Base-by-base conservation (phyloP, 257 asterid species). In the Ocimum tenuiflorum region DNA sequence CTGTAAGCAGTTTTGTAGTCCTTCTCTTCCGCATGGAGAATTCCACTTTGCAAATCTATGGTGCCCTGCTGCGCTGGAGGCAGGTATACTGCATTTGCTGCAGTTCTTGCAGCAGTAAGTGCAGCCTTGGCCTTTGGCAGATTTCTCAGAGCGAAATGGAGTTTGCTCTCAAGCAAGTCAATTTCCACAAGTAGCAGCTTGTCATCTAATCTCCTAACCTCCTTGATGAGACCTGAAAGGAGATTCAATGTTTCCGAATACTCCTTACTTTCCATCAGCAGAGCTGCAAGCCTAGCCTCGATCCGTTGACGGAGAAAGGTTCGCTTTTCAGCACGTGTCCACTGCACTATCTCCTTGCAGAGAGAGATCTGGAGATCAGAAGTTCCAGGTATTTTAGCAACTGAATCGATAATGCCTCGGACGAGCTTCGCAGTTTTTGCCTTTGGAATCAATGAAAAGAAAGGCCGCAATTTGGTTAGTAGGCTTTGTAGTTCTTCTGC, bases 21-120 rank as follows among this genome's bases (percentile, higher is more conserved):
- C 72, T 83, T 83, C 61, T 83, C 89, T 65, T 83, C 89, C 0
- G 89, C 89, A 39, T 83, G 89, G 31, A 83, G 86, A 58, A 78
- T 83, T 14, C 89, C 89, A 66, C 89, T 83, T 49, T 83, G 89
- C 56, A 80, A 49, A 74, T 83, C 89, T 13, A 83, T 83, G 2
- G 74, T 77, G 14, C 89, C 89, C 78, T 83, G 89, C 75, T 81
- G 90, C 12, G 90, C 90, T 47, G 90, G 90, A 35, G 90, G 90
- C 14, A 84, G 87, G 7, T 84, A 84, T 11, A 84, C 80, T 6
- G 90, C 90, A 53, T 84, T 84, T 14, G 90, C 90, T 6, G 90
- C 90, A 12, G 90, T 84, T 64, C 90, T 77, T 63, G 90, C 90
- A 24, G 90, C 90, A 36, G 90, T 84, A 23, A 84, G 83, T 63